Base-by-base conservation (phyloP, 139 green algal species). In the Chlorella sorokiniana region DNA sequence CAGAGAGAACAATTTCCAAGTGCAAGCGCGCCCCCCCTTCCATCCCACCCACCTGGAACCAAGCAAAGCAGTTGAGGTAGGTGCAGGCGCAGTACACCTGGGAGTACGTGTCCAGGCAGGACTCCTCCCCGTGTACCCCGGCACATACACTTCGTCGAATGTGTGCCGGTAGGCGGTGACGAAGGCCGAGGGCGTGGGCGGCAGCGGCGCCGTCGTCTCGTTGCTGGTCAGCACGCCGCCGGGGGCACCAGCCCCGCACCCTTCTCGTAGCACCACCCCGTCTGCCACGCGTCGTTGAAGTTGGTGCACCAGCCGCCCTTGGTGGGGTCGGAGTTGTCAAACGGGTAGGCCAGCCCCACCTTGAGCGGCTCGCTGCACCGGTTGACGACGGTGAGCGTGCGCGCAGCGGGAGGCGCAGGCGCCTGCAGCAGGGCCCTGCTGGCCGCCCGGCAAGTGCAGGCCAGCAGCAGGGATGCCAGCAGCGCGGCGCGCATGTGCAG, bases 251-350 rank as follows among this genome's bases (percentile, higher is more conserved):
- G 48, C 56, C 18, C 6, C 56, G 18, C 18, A 29, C 56, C 56
- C 18, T 22, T 16, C 56, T 65, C 56, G n/a, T 65, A 65, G 56
- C 56, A 65, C 56, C 56, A 65, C 18, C 56, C 56, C 22, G 16
- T 65, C 23, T 65, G 16, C 56, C 56, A 65, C 18, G 56, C 56
- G 6, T 65, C 56, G 6, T 29, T 16, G 14, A 11, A 25, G 56
- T 65, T 65, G 56, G 23, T 65, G 56, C 56, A 65, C 56, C 56
- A 65, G 56, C 18, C 56, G 16, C 56, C 56, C 56, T 65, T 16
- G 16, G 56, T 65, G 56, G 56, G 56, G 56, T 65, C 56, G 29
- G 56, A 65, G 56, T 65, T 29, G 56, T 65, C 56, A n/a, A 65
- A 65, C 6, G 56, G 56, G 56, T 65, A 65, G 10, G 56, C 56